Conservation (phyloP, 352 stramenopile genomes). For the Phytophthora rubi region DNA sequence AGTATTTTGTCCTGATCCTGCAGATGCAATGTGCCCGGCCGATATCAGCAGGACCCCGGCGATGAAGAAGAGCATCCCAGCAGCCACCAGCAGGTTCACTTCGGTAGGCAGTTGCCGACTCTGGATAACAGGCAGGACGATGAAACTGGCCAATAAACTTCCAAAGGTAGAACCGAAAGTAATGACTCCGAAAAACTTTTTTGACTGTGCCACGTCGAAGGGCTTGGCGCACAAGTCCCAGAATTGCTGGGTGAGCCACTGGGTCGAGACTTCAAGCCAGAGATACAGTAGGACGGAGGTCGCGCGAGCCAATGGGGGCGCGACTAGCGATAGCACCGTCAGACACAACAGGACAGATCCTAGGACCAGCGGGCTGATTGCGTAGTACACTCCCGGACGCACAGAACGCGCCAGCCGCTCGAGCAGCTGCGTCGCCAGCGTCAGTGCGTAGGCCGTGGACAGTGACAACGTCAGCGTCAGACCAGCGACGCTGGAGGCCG, state of each 20-base stretch:
- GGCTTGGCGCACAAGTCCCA: slow-evolving; percentile 86
- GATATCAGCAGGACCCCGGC: slow-evolving; percentile 63
- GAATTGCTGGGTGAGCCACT: slow-evolving; percentile 86
- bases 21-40: slow-evolving; percentile 48
- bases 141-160: slow-evolving; percentile 77
- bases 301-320: slow-evolving; percentile 44
- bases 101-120: slow-evolving; percentile 63
- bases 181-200: slow-evolving; percentile 89
- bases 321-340: slow-evolving; percentile 53
- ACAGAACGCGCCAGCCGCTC: slow-evolving; percentile 34
- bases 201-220: slow-evolving; percentile 83
- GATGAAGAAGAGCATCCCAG: slow-evolving; percentile 61
- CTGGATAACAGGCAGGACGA: slow-evolving; percentile 68
- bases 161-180: slow-evolving; percentile 86
- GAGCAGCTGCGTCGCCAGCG: slow-evolving; percentile 46
- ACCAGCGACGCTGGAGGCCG: slow-evolving; percentile 69
- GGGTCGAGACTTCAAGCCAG: slow-evolving; percentile 77
- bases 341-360: slow-evolving; percentile 52
- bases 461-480: slow-evolving; percentile 80
- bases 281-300: slow-evolving; percentile 80
- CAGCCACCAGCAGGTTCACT: slow-evolving; percentile 71
- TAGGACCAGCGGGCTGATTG: slow-evolving; percentile 50
- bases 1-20: slow-evolving; percentile 10
- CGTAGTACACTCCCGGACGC: slow-evolving; percentile 57
- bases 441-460: slow-evolving; percentile 75